phyloP scores from a whole-genome alignment of 2,329 filamentous ascomycete species.

The Phialemoniopsis sp. region DNA sequence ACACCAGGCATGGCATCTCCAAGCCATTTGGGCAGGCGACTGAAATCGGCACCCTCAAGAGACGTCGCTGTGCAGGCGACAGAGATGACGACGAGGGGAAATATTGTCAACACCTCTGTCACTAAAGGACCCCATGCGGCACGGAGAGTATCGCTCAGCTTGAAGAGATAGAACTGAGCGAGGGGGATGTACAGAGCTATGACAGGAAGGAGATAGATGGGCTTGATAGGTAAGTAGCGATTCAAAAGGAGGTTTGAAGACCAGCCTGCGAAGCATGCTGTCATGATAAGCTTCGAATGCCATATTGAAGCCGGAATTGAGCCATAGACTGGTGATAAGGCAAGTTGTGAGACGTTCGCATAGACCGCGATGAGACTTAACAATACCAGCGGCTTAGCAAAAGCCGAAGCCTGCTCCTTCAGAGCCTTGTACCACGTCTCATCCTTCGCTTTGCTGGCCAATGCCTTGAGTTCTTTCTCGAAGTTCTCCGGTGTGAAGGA shows the following conservation, averaged over 20 bases:
- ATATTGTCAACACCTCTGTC: conserved; percentile 70
- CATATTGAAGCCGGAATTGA: conserved; percentile 71
- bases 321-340: conserved; percentile 84
- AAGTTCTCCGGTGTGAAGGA: conserved; percentile 47
- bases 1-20: conserved; percentile 63
- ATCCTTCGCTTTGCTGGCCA: conserved; percentile 39
- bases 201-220: conserved; percentile 58
- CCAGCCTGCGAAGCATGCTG: conserved; percentile 68
- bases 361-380: conserved; percentile 57
- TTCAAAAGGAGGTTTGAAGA: conserved; percentile 57
- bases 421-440: conserved; percentile 26
- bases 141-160: conserved; percentile 61
- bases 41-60: conserved; percentile 58
- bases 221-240: conserved; percentile 41
- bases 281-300: conserved; percentile 64
- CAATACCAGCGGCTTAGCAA: conserved; percentile 36
- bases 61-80: conserved; percentile 60
- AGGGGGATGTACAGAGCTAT: conserved; percentile 72
- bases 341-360: conserved; percentile 69
- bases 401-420: conserved; percentile 31
- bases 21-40: conserved; percentile 49
- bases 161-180: conserved; percentile 68
- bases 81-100: conserved; percentile 63
- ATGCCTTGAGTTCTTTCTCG: conserved; percentile 47
- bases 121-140: conserved; percentile 69